These are phyloP conservation scores for Sclerotinia glacialis DNA, from an alignment of 2,329 filamentous ascomycete genomes.

Conservation along the genomic window DNA sequence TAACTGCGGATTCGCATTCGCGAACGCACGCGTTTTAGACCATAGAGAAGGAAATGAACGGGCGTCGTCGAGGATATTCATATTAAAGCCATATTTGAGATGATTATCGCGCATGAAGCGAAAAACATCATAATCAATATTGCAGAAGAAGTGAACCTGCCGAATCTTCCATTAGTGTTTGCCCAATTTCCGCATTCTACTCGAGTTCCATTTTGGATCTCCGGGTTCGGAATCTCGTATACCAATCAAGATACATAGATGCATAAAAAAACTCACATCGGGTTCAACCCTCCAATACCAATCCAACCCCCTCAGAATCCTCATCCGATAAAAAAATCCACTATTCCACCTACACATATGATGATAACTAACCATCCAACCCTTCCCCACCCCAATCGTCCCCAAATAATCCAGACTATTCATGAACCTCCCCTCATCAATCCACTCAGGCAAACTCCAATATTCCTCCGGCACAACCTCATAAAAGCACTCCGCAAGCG, in stretches of 20 bases:
- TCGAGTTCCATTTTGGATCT: not conserved
- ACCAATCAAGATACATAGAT: no score
- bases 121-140: conserved; percentile 81
- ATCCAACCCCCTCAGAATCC: conserved; percentile 59
- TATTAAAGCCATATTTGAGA: conserved; percentile 73
- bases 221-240: no score
- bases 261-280: conserved; percentile 50
- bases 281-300: conserved; percentile 62
- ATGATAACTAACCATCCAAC: conserved; percentile 90
- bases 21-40: conserved; percentile 90
- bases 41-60: conserved; percentile 91
- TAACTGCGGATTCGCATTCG: conserved; percentile 80
- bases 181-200: no score
- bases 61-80: conserved; percentile 91
- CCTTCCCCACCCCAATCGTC: conserved; percentile 92
- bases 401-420: conserved; percentile 90
- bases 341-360: conserved; percentile 98
- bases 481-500: conserved; percentile 68
- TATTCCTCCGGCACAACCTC: conserved; percentile 79
- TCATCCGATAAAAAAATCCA: conserved; percentile 77
- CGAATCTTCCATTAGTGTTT: not conserved
- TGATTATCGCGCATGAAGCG: conserved; percentile 81
- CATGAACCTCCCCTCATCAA: conserved; percentile 87
- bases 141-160: conserved; percentile 53
- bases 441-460: conserved; percentile 93